Percentiles rank a stretch among this genome's conserved stretches.
Conservation (phyloP, 1,284 basidiomycete genomes). For the Blastosporella zonata region DNA sequence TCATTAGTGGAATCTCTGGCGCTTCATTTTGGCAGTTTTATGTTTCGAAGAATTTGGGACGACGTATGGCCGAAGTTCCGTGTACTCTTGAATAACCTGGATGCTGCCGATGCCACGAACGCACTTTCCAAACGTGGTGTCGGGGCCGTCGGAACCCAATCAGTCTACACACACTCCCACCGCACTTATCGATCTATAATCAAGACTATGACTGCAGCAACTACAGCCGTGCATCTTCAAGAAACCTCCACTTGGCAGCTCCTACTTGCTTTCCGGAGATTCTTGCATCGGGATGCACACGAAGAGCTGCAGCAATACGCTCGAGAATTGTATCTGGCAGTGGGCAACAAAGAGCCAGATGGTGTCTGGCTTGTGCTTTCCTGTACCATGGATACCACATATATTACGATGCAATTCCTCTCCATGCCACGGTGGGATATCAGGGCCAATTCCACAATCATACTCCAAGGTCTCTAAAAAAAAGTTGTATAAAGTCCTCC, state of each 20-base stretch:
- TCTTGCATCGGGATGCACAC: conserved; percentile 64
- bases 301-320: conserved; percentile 71
- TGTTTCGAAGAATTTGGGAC: conserved; percentile 80
- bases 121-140: conserved; percentile 59
- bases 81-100: conserved; percentile 55
- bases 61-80: conserved; percentile 87
- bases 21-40: conserved; percentile 73
- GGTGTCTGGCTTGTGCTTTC: conserved; percentile 77
- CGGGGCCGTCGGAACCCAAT: conserved; percentile 57
- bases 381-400: conserved; percentile 47
- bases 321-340: conserved; percentile 58
- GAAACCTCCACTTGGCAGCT: conserved; percentile 80
- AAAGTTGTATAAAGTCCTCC: too few species aligned
- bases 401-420: conserved; percentile 49
- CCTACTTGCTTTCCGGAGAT: conserved; percentile 67
- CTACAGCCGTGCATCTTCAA: conserved; percentile 61
- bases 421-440: conserved; percentile 60
- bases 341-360: conserved; percentile 67
- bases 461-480: conserved; percentile 34
- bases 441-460: conserved; percentile 43
- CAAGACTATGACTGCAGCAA: conserved; percentile 65
- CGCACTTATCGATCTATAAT: conserved; percentile 72
- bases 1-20: conserved; percentile 68
- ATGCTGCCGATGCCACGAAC: conserved; percentile 54
- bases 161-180: conserved; percentile 75